Conservation (phyloP, 2,329 filamentous ascomycete species). For the Alternaria sp. region DNA sequence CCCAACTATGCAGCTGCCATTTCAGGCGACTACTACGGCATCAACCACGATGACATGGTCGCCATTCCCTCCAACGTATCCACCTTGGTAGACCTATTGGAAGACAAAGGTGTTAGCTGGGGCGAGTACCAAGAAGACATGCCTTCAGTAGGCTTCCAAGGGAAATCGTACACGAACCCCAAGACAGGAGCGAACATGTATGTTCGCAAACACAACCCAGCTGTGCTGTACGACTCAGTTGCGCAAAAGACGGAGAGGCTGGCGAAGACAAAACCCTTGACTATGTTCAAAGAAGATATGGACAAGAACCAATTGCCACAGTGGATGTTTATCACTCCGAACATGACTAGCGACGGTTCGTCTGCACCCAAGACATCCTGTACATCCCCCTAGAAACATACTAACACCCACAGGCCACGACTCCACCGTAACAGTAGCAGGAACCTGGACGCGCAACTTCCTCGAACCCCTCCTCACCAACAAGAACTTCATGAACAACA, state of each 20-base stretch:
- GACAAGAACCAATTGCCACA: constrained; percentile 32
- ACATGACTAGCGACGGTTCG: constrained; percentile 78
- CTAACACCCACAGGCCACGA: constrained; percentile 61
- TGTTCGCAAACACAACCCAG: constrained; percentile 80
- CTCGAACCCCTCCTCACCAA: constrained; percentile 73
- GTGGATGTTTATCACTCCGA: constrained; percentile 57
- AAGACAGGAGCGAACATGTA: constrained; percentile 73
- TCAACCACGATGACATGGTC: constrained; percentile 71
- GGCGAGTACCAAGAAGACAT: constrained; percentile 76
- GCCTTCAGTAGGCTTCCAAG: constrained; percentile 76
- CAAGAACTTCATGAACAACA: constrained; percentile 75
- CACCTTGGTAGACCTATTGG: constrained; percentile 52
- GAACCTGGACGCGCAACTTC: constrained; percentile 71
- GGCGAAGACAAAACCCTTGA: constrained; percentile 76
- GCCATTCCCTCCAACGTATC: constrained; percentile 49
- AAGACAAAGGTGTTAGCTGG: constrained; percentile 55
- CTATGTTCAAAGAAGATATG: constrained; percentile 61
- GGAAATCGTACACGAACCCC: constrained; percentile 64
- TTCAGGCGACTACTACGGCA: constrained; percentile 75
- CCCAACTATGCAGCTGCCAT: constrained; percentile 76
- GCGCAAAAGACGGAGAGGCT: constrained; percentile 66
- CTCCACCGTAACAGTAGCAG: constrained; percentile 71
- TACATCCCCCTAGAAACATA: neutral
- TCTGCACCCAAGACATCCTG: neutral
- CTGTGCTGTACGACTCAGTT: constrained; percentile 70